phyloP scores from a whole-genome alignment of 108 stramenopile species.

The Epithemia pelagica region DNA sequence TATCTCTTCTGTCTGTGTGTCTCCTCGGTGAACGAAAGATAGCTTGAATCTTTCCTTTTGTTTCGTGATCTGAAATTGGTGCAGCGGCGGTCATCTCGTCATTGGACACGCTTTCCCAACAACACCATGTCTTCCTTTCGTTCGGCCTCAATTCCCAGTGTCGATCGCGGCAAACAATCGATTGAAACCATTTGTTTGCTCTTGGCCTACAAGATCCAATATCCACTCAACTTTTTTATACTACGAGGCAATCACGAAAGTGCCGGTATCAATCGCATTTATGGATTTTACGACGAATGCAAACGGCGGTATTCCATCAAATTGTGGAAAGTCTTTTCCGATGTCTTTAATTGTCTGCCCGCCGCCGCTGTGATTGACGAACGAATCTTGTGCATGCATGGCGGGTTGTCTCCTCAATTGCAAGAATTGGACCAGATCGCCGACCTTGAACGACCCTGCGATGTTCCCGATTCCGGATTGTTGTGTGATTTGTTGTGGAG shows the following conservation, averaged over 20 bases:
- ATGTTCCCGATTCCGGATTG: slow-evolving; percentile 89
- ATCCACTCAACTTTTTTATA: slow-evolving; percentile 91
- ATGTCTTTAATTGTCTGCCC: slow-evolving; percentile 94
- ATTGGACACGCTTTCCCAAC: too few relatives aligned
- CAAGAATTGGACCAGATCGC: slow-evolving; percentile 74
- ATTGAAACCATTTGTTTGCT: slow-evolving; percentile 90
- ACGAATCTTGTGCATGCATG: slow-evolving; percentile 96
- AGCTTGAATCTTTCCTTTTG: too few relatives aligned
- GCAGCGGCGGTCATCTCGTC: too few relatives aligned
- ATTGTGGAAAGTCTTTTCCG: slow-evolving; percentile 91
- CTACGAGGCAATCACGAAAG: slow-evolving; percentile 92
- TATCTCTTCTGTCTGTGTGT: too few relatives aligned
- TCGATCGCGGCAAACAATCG: slow-evolving; percentile 86
- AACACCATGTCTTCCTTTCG: too few relatives aligned
- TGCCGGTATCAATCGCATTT: slow-evolving; percentile 91
- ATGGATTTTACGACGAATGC: slow-evolving; percentile 86
- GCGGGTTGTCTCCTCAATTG: slow-evolving; percentile 85
- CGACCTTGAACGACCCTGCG: slow-evolving; percentile 76
- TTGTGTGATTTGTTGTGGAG: slow-evolving; percentile 95
- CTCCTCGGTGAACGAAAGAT: too few relatives aligned
- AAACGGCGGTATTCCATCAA: slow-evolving; percentile 90
- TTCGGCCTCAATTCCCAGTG: too few relatives aligned
- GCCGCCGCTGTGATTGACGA: slow-evolving; percentile 90
- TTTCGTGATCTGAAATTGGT: too few relatives aligned
- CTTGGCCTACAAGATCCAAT: slow-evolving; percentile 88